Percentiles rank a stretch among this genome's conserved stretches.
phyloP scores from a whole-genome alignment of 495 filamentous ascomycete genomes.

The Oleoguttula mirabilis region DNA sequence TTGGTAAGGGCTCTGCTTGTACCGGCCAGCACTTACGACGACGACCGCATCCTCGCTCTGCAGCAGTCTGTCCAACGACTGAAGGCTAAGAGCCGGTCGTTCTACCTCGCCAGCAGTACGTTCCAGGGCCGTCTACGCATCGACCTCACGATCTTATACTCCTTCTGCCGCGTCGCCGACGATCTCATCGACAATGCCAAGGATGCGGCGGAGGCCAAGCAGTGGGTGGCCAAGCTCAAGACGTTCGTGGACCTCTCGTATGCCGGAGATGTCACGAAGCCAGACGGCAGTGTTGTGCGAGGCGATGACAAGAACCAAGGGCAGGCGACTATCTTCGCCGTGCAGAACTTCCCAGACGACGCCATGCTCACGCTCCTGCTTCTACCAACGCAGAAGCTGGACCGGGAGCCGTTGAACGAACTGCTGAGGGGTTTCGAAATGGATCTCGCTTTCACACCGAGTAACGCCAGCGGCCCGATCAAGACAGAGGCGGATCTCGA shows the following conservation, averaged over 20 bases:
- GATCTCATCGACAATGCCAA: constrained; percentile 51
- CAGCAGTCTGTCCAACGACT: constrained; percentile 42
- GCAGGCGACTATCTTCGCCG: constrained; percentile 17
- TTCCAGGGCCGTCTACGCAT: constrained; percentile 53
- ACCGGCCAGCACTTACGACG: constrained; percentile 35
- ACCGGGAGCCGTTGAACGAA: constrained; percentile 42
- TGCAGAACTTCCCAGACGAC: constrained; percentile 35
- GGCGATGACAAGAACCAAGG: constrained; percentile 11
- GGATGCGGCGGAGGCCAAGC: constrained; percentile 33
- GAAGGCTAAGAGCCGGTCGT: constrained; percentile 49
- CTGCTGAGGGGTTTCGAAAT: constrained; percentile 50
- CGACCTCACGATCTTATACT: constrained; percentile 55
- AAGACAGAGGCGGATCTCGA: constrained; percentile 41
- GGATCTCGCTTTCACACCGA: constrained; percentile 42
- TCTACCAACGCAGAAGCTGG: constrained; percentile 43
- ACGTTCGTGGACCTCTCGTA: constrained; percentile 37
- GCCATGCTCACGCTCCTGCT: constrained; percentile 38
- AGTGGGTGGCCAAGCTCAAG: constrained; percentile 41
- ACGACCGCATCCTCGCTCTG: constrained; percentile 41
- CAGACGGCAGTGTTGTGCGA: constrained; percentile 1
- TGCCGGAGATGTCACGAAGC: background rate
- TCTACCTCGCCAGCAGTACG: constrained; percentile 52
- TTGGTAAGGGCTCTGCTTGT: constrained; percentile 37
- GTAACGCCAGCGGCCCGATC: constrained; percentile 34
- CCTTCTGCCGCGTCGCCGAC: constrained; percentile 59